These are phyloP conservation scores for Arxiozyma slooffiae DNA, from an alignment of 1,139 yeast genomes.

Conservation along the genomic window DNA sequence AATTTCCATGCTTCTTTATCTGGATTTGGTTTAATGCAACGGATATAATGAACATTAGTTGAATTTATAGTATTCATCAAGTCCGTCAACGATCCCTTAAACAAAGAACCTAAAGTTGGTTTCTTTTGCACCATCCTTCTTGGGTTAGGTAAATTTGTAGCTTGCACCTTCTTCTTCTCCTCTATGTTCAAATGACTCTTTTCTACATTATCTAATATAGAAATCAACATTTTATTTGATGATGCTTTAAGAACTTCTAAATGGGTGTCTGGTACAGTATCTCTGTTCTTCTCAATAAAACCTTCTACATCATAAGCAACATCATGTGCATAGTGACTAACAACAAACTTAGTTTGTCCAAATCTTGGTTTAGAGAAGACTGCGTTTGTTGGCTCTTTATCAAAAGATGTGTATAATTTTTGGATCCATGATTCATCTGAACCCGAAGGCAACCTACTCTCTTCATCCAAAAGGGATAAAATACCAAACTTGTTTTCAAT, in stretches of 20 bases:
- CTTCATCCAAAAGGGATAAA: conserved; percentile 83
- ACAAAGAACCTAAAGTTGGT: conserved; percentile 91
- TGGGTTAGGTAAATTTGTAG: conserved; percentile 39
- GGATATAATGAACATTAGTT: conserved; percentile 90
- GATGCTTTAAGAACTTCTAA: conserved; percentile 71
- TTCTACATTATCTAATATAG: conserved; percentile 32
- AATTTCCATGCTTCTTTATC: conserved; percentile 92
- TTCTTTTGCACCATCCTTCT: conserved; percentile 51
- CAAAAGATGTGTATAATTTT: conserved; percentile 78
- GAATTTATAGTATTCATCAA: conserved; percentile 88
- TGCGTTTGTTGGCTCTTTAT: conserved; percentile 64
- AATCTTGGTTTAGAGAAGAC: conserved; percentile 91
- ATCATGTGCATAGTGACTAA: conserved; percentile 89
- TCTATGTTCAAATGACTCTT: background rate
- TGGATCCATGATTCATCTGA: conserved; percentile 88
- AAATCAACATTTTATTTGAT: conserved; percentile 52
- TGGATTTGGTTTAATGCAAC: conserved; percentile 96
- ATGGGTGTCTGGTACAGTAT: conserved; percentile 94
- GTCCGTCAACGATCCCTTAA: conserved; percentile 84
- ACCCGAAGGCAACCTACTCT: conserved; percentile 89
- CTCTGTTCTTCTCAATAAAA: conserved; percentile 92
- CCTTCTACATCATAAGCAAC: conserved; percentile 91
- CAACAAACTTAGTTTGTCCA: conserved; percentile 84
- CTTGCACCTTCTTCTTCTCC: conserved; percentile 28
- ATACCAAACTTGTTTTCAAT: conserved; percentile 88